These are phyloP conservation scores for Ceratocystis cubensis DNA, from an alignment of 2,329 filamentous ascomycete species.

Conservation along the genomic window DNA sequence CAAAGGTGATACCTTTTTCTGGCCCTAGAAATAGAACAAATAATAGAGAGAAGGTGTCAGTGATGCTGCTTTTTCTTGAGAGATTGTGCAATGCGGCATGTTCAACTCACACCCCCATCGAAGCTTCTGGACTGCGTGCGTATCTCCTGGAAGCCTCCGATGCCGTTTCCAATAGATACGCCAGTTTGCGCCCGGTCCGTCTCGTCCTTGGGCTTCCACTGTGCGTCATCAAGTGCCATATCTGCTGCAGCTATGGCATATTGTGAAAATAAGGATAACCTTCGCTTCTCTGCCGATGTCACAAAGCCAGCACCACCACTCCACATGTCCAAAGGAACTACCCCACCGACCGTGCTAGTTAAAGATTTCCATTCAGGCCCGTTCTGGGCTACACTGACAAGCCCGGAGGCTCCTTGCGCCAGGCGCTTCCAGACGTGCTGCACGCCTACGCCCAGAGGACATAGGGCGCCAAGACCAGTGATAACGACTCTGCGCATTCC, in stretches of 20 bases:
- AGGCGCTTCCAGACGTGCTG: slow-evolving; percentile 70
- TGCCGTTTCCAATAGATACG: slow-evolving; percentile 87
- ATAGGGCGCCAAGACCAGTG: slow-evolving; percentile 70
- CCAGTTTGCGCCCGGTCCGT: slow-evolving; percentile 62
- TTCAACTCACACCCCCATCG: slow-evolving; percentile 49
- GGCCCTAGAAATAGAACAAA: slow-evolving; percentile 50
- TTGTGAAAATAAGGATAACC: slow-evolving; percentile 84
- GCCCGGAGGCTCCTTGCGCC: slow-evolving; percentile 64
- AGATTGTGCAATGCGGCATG: not conserved
- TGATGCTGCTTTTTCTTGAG: not conserved
- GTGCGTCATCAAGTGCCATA: slow-evolving; percentile 74
- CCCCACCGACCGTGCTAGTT: slow-evolving; percentile 72
- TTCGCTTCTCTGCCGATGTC: slow-evolving; percentile 45
- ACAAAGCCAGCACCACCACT: slow-evolving; percentile 41
- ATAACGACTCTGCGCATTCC: slow-evolving; percentile 55
- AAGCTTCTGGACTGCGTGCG: slow-evolving; percentile 73
- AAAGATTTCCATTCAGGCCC: slow-evolving; percentile 55
- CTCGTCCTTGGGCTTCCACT: slow-evolving; percentile 54
- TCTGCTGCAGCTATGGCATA: slow-evolving; percentile 78
- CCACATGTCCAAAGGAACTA: slow-evolving; percentile 54
- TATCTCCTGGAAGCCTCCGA: slow-evolving; percentile 84
- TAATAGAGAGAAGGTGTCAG: slow-evolving; percentile 2
- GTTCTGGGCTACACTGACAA: slow-evolving; percentile 56
- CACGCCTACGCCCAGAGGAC: slow-evolving; percentile 70
- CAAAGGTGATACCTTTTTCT: slow-evolving; percentile 81